Base-by-base conservation (phyloP, 2,329 filamentous ascomycete species). In the Neonectria coccinea region DNA sequence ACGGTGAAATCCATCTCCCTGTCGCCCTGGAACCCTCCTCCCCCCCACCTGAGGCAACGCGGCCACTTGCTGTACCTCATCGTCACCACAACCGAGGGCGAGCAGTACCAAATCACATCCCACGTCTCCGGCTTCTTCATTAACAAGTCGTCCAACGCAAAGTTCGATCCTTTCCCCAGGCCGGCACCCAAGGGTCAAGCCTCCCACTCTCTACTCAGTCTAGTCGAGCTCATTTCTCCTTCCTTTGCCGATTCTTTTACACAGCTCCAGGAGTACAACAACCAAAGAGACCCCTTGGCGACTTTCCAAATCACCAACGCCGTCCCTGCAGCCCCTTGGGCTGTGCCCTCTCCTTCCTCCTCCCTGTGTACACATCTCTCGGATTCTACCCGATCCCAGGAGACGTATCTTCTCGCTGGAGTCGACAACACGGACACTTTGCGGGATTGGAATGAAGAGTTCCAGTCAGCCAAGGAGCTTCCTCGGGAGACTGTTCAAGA, bases 371-470 rank as follows among this genome's bases (percentile, higher is more conserved):
- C 88, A 62, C 96, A 99, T 78, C 88, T 91, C 74, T 79, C 94
- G 25, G 96, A 99, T 77, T 87, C 94, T 67, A 93, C 94, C 22
- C 89, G 97, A 59, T 92, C 94, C 22, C 96, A 99, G 80, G 96
- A 99, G 83, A 92, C 92, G 53, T 97, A 93, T 77, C 84, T 99
- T 65, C 89, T 98, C 65, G 88, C 92, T 20, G 97, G 97, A 31
- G 90, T 94, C 27, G 96, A 99, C 75, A 97, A 95, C 77, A 93
- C 93, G 0, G 96, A 99, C 76, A 97, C 94, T 5, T 84, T 99
- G 67, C 89, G 96, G 63, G 96, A 99, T 79, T 99, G 97, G 95
- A 99, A 99, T 74, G 96, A 99, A 79, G 96, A 99, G 77, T 97
- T 99, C 77, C 96, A 99, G 79, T 97, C 95, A 2, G 97, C 96